A percentile compares a stretch with the other conserved stretches of the same genome.
Evolutionary conservation across 805 yeast species (phyloP).

Genomic region (Kuraishia molischiana): DNA sequence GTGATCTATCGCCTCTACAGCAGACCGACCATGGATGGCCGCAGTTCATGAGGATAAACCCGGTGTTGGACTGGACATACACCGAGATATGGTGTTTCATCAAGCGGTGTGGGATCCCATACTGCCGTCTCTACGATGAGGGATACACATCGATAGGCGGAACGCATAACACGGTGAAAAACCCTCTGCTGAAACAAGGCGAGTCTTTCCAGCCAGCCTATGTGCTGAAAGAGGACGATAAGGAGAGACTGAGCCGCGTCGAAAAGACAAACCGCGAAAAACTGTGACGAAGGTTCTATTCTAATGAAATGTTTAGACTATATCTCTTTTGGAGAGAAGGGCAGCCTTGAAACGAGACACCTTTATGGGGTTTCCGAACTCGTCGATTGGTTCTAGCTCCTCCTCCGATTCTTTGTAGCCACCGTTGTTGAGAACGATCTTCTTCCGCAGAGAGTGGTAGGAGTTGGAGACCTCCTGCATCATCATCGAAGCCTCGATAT

Average conservation of each 20-base stretch:
- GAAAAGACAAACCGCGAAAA: not conserved
- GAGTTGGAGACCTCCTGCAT: conserved; percentile 40
- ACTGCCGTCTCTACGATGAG: conserved; percentile 66
- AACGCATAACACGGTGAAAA: conserved; percentile 53
- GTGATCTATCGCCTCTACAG: conserved; percentile 47
- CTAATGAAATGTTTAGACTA: not conserved
- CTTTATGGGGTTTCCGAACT: conserved; percentile 45
- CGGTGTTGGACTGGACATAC: conserved; percentile 82
- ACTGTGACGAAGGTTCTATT: not conserved
- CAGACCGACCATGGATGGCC: conserved; percentile 92
- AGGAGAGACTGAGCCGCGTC: conserved; percentile 37
- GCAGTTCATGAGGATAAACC: conserved; percentile 70
- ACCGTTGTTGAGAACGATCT: conserved; percentile 34
- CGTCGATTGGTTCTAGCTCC: conserved; percentile 60
- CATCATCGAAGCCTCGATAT: conserved; percentile 17
- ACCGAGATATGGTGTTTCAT: conserved; percentile 82
- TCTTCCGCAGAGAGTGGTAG: conserved; percentile 46
- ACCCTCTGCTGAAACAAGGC: conserved; percentile 41
- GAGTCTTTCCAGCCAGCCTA: conserved; percentile 41
- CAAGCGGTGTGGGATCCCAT: conserved; percentile 42
- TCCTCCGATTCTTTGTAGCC: conserved; percentile 35
- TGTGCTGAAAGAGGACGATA: conserved; percentile 46
- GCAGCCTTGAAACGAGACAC: conserved; percentile 66
- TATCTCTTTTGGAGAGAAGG: not conserved
- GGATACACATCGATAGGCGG: conserved; percentile 95